These are phyloP conservation scores for Groenewaldozyma salmanticensis DNA, from an alignment of 805 yeast species.

Conservation along the genomic window DNA sequence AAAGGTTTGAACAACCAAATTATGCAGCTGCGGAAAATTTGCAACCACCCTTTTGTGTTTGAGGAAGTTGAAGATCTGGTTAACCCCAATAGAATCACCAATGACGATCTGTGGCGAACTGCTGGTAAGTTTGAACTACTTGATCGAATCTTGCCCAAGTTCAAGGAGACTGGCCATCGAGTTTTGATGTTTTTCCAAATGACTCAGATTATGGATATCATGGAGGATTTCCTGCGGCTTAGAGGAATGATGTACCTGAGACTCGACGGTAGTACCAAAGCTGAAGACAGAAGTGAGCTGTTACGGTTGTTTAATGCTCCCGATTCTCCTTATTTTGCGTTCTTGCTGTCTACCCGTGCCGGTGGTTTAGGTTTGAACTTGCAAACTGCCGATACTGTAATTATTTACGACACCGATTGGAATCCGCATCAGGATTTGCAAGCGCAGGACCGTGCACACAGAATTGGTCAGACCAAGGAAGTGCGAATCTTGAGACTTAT, in stretches of 20 bases:
- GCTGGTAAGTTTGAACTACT: slow-evolving; percentile 93
- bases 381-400: slow-evolving; percentile 96
- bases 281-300: slow-evolving; percentile 86
- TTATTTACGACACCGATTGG: slow-evolving; percentile 97
- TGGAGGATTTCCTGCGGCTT: slow-evolving; percentile 85
- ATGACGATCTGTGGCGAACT: slow-evolving; percentile 78
- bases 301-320: slow-evolving; percentile 76
- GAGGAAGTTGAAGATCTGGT: slow-evolving; percentile 81
- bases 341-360: slow-evolving; percentile 87
- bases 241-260: slow-evolving; percentile 72
- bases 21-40: slow-evolving; percentile 93
- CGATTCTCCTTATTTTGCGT: slow-evolving; percentile 77
- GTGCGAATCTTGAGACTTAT: slow-evolving; percentile 86
- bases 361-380: slow-evolving; percentile 95
- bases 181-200: slow-evolving; percentile 91
- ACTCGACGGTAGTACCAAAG: slow-evolving; percentile 89
- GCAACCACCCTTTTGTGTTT: slow-evolving; percentile 96
- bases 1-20: slow-evolving; percentile 89
- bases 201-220: slow-evolving; percentile 98
- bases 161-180: slow-evolving; percentile 77
- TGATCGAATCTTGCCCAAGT: slow-evolving; percentile 81
- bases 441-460: slow-evolving; percentile 97
- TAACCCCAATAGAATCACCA: slow-evolving; percentile 62
- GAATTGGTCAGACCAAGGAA: slow-evolving; percentile 97
- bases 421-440: slow-evolving; percentile 98